Evolutionary conservation across 495 filamentous ascomycete species (phyloP).

Genomic region (Stereocaulon alpinum): DNA sequence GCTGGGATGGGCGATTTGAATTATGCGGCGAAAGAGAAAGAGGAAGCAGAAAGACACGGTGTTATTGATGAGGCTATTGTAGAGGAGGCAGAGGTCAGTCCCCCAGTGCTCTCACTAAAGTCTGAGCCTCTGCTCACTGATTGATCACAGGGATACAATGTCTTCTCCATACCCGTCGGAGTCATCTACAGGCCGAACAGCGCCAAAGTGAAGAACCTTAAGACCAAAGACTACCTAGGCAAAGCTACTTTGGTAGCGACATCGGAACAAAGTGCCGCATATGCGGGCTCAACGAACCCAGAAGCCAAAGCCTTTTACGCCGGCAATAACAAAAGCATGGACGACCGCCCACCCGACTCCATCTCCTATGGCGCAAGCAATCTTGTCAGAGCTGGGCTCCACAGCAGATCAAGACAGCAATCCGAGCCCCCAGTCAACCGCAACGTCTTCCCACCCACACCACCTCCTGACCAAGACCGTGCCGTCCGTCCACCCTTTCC

Average conservation of each 20-base stretch:
- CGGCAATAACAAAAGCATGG: conserved; percentile 34
- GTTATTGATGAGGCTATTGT: conserved; percentile 95
- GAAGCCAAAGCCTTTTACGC: conserved; percentile 48
- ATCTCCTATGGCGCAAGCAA: conserved; percentile 86
- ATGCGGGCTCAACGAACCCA: conserved; percentile 64
- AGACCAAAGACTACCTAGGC: conserved; percentile 92
- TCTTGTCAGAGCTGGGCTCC: conserved; percentile 73
- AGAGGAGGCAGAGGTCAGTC: conserved; percentile 78
- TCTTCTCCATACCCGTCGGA: conserved; percentile 96
- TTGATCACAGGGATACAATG: conserved; percentile 73
- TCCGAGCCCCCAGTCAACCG: conserved; percentile 76
- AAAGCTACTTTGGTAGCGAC: conserved; percentile 90
- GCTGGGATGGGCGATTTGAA: conserved; percentile 83
- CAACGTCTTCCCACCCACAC: conserved; percentile 90
- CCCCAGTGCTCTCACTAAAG: not conserved
- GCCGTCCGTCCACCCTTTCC: conserved; percentile 22
- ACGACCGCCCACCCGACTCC: conserved; percentile 67
- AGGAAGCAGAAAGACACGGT: conserved; percentile 76
- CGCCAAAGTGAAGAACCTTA: conserved; percentile 96
- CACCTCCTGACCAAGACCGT: conserved; percentile 74
- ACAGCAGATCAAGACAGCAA: conserved; percentile 66
- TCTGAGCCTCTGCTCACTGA: conserved; percentile 14
- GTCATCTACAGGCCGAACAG: conserved; percentile 92
- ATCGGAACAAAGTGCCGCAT: conserved; percentile 66
- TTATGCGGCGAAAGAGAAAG: conserved; percentile 92